Conservation (phyloP, 169 alveolate species). For the Besnoitia besnoiti region DNA sequence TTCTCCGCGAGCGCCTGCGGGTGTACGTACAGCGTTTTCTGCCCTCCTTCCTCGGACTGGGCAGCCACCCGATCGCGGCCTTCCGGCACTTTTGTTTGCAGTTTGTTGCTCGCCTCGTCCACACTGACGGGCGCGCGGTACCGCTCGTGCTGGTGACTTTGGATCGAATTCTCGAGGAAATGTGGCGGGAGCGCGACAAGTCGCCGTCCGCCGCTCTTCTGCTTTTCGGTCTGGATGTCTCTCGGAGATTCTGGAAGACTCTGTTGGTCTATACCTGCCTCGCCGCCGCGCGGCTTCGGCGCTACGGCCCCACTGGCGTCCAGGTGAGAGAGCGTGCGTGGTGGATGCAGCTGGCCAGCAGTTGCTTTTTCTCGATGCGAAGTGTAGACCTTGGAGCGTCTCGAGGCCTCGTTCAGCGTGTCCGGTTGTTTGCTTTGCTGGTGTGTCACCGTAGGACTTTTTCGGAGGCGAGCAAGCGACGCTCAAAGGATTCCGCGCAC, state of each 20-base stretch:
- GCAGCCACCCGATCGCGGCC: neutral
- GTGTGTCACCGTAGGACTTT: neutral
- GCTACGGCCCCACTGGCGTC: neutral
- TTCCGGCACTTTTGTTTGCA: neutral
- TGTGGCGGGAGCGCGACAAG: neutral
- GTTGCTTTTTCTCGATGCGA: neutral
- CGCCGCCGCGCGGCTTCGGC: slow-evolving; percentile 3
- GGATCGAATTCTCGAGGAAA: neutral
- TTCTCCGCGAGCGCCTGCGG: neutral
- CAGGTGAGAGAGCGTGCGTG: neutral
- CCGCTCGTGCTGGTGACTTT: neutral
- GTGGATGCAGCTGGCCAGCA: neutral
- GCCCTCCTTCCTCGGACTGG: slow-evolving; percentile 5
- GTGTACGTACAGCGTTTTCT: neutral
- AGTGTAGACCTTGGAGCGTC: neutral
- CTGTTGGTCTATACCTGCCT: neutral
- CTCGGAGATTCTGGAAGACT: neutral
- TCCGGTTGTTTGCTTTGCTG: neutral
- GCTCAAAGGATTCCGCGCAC: neutral
- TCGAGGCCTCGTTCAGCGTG: too few relatives aligned
- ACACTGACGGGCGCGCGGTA: neutral
- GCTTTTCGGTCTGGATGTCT: neutral
- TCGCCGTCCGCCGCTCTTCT: neutral
- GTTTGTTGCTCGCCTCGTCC: slow-evolving; percentile 24
- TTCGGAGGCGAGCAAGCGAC: slow-evolving; percentile 12